These are phyloP conservation scores for Aspergillus carbonarius DNA, from an alignment of 2,329 filamentous ascomycete species.

Conservation along the genomic window DNA sequence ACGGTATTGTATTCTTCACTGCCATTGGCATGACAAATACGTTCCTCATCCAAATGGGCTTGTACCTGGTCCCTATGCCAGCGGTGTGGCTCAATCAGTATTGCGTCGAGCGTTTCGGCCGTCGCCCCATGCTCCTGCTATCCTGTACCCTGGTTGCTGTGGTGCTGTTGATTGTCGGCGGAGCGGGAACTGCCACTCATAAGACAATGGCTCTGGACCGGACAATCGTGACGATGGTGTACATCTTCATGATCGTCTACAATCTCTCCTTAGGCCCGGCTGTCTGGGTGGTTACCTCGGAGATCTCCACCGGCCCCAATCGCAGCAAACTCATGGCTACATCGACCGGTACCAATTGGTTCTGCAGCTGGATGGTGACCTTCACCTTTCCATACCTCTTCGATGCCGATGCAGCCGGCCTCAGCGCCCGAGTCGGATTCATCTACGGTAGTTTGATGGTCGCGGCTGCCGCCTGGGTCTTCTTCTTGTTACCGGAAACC, in stretches of 20 bases:
- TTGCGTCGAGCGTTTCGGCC: conserved; percentile 3
- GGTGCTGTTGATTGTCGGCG: conserved; percentile 1
- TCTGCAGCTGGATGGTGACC: conserved; percentile 11
- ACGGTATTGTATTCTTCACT: conserved; percentile 2
- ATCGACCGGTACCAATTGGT: conserved; percentile 10
- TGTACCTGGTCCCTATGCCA: conserved; percentile 1
- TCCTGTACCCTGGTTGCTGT: neutral
- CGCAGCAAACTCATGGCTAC: conserved; percentile 12
- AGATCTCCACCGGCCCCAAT: conserved; percentile 9
- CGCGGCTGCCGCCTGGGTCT: conserved; percentile 22
- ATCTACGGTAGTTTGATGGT: conserved; percentile 26
- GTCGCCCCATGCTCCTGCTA: neutral
- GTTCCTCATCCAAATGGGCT: conserved; percentile 3
- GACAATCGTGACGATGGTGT: conserved; percentile 14
- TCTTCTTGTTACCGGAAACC: conserved; percentile 27
- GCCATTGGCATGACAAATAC: neutral
- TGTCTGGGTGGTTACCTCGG: conserved; percentile 12
- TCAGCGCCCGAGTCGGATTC: conserved; percentile 30
- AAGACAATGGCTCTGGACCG: conserved; percentile 1
- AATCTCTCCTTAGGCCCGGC: conserved; percentile 13
- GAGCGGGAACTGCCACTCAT: neutral
- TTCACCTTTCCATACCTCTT: conserved; percentile 16
- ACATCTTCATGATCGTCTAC: conserved; percentile 14
- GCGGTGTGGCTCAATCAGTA: conserved; percentile 2
- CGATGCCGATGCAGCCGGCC: conserved; percentile 18